A percentile compares a stretch with the other conserved stretches of the same genome.
These are phyloP conservation scores for Crepidotus variabilis DNA, from an alignment of 768 basidiomycete species.

Conservation along the genomic window DNA sequence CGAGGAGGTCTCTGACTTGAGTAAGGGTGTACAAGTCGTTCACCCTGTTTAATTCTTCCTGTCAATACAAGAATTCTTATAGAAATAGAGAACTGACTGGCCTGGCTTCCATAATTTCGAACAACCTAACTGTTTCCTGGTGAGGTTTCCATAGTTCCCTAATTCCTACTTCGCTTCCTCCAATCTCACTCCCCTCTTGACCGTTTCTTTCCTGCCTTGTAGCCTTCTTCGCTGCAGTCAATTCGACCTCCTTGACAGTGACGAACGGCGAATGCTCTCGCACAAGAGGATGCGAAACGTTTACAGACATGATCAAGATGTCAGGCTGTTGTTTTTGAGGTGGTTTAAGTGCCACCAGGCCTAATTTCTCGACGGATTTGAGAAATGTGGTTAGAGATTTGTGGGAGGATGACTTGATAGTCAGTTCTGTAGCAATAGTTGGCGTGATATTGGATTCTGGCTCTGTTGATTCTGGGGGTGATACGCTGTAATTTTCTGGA, in stretches of 20 bases:
- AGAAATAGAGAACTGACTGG: conserved; percentile 25
- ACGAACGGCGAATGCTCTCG: conserved; percentile 44
- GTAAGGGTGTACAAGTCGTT: conserved; percentile 48
- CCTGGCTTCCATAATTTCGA: conserved; percentile 62
- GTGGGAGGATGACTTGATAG: conserved; percentile 74
- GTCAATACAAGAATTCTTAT: neutral
- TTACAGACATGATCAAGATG: conserved; percentile 51
- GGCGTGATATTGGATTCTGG: conserved; percentile 14
- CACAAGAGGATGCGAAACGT: conserved; percentile 54
- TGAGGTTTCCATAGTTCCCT: conserved; percentile 78
- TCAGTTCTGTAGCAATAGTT: conserved; percentile 44
- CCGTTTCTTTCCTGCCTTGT: conserved; percentile 42
- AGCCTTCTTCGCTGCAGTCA: conserved; percentile 57
- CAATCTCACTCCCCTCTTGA: conserved; percentile 39
- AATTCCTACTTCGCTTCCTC: conserved; percentile 49
- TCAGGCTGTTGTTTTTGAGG: conserved; percentile 52
- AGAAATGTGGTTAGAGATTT: conserved; percentile 84
- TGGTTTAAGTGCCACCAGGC: conserved; percentile 69
- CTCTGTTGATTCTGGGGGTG: conserved; percentile 11
- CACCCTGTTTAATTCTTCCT: conserved; percentile 33
- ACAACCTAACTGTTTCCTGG: conserved; percentile 50
- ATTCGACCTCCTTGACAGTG: conserved; percentile 66
- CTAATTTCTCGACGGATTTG: conserved; percentile 71
- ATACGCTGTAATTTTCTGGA: conserved; percentile 14
- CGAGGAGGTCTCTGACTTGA: conserved; percentile 56